These are phyloP conservation scores for Spathaspora passalidarum DNA, from an alignment of 805 yeast genomes.

Conservation along the genomic window DNA sequence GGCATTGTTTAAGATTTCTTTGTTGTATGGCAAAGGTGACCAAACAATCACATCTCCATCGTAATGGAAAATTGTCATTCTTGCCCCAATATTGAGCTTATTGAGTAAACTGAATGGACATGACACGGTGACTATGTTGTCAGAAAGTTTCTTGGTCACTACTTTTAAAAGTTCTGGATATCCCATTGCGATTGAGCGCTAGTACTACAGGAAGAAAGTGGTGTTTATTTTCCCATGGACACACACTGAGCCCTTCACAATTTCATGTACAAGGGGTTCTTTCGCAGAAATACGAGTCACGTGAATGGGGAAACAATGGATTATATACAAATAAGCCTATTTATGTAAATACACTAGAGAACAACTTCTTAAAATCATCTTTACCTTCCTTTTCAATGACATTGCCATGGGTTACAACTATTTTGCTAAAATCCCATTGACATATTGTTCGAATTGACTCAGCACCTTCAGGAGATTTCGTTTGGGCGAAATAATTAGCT, in stretches of 20 bases:
- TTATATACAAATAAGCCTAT: not conserved
- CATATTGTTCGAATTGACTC: not conserved
- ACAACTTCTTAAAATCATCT: constrained; percentile 12
- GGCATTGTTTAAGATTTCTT: constrained; percentile 38
- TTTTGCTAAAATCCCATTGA: constrained; percentile 40
- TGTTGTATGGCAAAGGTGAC: constrained; percentile 56
- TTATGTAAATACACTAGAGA: not conserved
- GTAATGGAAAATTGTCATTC: constrained; percentile 39
- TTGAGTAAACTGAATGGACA: constrained; percentile 28
- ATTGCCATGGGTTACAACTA: constrained; percentile 57
- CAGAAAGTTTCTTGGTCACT: constrained; percentile 25
- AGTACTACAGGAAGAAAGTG: not conserved
- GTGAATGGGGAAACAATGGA: not conserved
- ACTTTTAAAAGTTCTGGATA: constrained; percentile 15
- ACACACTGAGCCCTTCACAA: not conserved
- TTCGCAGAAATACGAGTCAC: not conserved
- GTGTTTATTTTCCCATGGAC: too few relatives aligned
- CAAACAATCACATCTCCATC: constrained; percentile 41
- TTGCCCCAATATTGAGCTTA: constrained; percentile 34
- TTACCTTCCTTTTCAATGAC: constrained; percentile 37
- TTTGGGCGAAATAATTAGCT: not conserved
- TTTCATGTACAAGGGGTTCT: not conserved
- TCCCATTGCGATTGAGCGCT: not conserved
- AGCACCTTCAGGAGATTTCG: not conserved
- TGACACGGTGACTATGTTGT: constrained; percentile 32